Percentiles rank a stretch among this genome's conserved stretches.
phyloP scores from a whole-genome alignment of 1,284 basidiomycete genomes.

The Paramarasmius palmivorus region DNA sequence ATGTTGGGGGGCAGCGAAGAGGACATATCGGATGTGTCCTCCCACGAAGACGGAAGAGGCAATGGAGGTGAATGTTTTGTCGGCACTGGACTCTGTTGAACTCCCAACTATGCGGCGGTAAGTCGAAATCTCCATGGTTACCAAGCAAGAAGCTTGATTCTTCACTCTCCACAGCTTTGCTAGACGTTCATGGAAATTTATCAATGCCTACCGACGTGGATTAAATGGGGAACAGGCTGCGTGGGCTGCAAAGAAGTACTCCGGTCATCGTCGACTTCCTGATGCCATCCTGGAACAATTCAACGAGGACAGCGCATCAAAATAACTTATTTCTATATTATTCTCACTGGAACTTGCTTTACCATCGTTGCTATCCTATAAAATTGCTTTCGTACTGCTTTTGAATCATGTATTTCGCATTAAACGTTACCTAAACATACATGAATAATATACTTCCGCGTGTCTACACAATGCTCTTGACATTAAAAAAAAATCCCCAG shows the following conservation, averaged over 20 bases:
- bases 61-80: slow-evolving; percentile 19
- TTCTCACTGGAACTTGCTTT: too few species aligned
- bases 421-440: too few species aligned
- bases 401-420: too few species aligned
- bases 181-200: slow-evolving; percentile 14
- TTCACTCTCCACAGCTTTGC: slow-evolving; percentile 15
- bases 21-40: slow-evolving; percentile 17
- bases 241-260: slow-evolving; percentile 23
- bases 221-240: slow-evolving; percentile 21
- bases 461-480: too few species aligned
- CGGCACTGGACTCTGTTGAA: slow-evolving; percentile 16
- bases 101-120: slow-evolving; percentile 13
- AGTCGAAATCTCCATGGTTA: too few species aligned
- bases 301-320: neutral
- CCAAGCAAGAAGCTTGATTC: too few species aligned
- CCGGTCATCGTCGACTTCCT: slow-evolving; percentile 19
- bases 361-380: too few species aligned
- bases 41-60: slow-evolving; percentile 21
- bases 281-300: slow-evolving; percentile 16
- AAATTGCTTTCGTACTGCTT: too few species aligned
- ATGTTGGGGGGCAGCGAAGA: slow-evolving; percentile 25
- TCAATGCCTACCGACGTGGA: slow-evolving; percentile 20
- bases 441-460: too few species aligned
- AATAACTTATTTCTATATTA: too few species aligned
- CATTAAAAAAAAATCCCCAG: too few species aligned